Base-by-base conservation (phyloP, 192 early-diverging fungal species). In the Podila horticola region DNA sequence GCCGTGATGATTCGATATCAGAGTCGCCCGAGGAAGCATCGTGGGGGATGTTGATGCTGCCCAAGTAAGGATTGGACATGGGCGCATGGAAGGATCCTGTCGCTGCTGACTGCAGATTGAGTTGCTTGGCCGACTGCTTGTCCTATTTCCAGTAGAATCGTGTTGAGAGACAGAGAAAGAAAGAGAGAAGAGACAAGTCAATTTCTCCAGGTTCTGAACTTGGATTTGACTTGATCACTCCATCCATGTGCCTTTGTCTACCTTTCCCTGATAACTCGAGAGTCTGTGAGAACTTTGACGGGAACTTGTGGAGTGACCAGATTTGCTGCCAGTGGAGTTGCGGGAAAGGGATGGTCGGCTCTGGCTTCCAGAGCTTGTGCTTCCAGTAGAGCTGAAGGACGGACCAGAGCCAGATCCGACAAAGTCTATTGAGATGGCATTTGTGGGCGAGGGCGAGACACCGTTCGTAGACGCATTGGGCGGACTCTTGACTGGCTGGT, bases 41-140 rank as follows among this genome's bases (percentile, higher is more conserved):
- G 29, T 81, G 77, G 29, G 77, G 77, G 12, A 81, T 81, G 31
- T 81, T 81, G 62, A 81, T 81, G 59, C 77, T 81, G 17, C 77
- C 77, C n/a, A 81, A 66, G 34, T 81, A 81, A 26, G 77, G 77
- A 38, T 81, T 81, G 24, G 77, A 69, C 55, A 81, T 69, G 20
- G 77, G 77, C 1, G 61, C 34, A 22, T 71, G 71, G 66, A 81
- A 81, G 28, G 52, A 69, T 28, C 77, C 77, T 41, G 77, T 55
- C 24, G 55, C 55, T 28, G 71, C 77, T 6, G 77, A 73, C 57
- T 81, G 77, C 13, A 81, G 41, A 58, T 81, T 81, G n/a, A 48
- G 45, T 33, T 81, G 77, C 29, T 81, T 81, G 4, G 57, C 49
- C 1, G 66, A 38, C 49, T 81, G 77, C 20, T 55, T 29, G 41